Base-by-base conservation (phyloP, 2,329 filamentous ascomycete genomes). In the Didymella lethalis region DNA sequence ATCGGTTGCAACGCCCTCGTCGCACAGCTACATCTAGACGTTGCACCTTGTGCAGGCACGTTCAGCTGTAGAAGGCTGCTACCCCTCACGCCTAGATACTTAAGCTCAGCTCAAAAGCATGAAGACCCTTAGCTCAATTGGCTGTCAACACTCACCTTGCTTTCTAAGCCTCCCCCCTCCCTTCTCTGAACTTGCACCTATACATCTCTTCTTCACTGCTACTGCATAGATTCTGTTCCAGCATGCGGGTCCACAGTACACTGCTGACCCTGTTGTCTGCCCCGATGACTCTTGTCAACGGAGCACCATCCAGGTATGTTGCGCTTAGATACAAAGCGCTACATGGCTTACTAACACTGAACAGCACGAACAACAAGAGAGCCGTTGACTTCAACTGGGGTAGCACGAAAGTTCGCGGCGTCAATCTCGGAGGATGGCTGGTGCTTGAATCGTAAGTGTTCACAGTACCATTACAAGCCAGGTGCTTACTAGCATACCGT, bases 361-460 rank as follows among this genome's bases (percentile, higher is more conserved):
- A 16, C n/a, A 57, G 48, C 23, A 46, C 34, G 61, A 18, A 28
- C 7, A 18, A 52, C 8, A 57, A 64, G 28, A 57, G 69, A 45
- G n/a, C 55, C n/a, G 65, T 71, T 38, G 57, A 61, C 26, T 75
- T 66, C 57, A 64, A 75, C 28, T 85, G 81, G 78, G 79, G 79
- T n/a, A 69, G 64, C 14, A 75, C 77, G 26, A 82, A 80, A 58
- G 79, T 75, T 16, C 65, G 69, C 16, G 74, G 73, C 7, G 71
- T 75, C 28, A 76, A 75, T 31, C 67, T 76, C 11, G 74, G 74
- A 25, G 72, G 73, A 10, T 76, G 73, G 74, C 66, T 76, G 8
- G 71, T 76, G 6, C 58, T 75, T 4, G 74, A 76, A 58, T 65
- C 71, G 65, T 73, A 59, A 38, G 67, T 49, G 7, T 32, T 1